These are phyloP conservation scores for Vitis hybrid DNA, from an alignment of 177 flowering plant species.

Conservation along the genomic window DNA sequence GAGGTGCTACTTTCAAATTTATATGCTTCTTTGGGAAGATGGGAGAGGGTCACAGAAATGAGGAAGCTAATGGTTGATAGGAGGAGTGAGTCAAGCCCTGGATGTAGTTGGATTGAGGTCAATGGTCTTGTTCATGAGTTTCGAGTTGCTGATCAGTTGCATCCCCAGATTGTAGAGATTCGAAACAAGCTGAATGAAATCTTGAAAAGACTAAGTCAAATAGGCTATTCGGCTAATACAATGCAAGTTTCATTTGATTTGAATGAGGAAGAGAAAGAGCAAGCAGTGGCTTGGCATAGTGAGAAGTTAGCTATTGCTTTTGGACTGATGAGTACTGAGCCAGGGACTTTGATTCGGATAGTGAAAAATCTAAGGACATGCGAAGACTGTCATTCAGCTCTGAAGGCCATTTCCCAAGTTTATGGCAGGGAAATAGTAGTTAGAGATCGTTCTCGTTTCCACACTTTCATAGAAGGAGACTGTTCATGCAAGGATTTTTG, in stretches of 20 bases:
- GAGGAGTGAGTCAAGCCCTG: conserved; percentile 33
- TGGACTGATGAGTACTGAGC: conserved; percentile 37
- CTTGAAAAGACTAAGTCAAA: conserved; percentile 27
- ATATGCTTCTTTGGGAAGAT: conserved; percentile 48
- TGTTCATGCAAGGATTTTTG: conserved; percentile 56
- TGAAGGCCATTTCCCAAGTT: conserved; percentile 46
- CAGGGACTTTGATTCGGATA: conserved; percentile 40
- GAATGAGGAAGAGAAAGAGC: conserved; percentile 54
- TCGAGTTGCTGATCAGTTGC: conserved; percentile 43
- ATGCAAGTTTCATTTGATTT: conserved; percentile 47
- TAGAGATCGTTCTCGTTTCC: conserved; percentile 49
- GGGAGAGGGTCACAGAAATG: conserved; percentile 42
- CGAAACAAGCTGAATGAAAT: conserved; percentile 36
- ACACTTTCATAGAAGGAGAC: conserved; percentile 42
- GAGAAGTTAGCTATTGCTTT: conserved; percentile 66
- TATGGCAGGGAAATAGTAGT: conserved; percentile 39
- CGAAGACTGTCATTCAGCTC: conserved; percentile 51
- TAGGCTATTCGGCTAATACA: conserved; percentile 41
- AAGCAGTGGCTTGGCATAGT: conserved; percentile 48
- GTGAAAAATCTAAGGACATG: conserved; percentile 55
- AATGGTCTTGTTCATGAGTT: conserved; percentile 46
- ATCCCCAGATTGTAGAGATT: conserved; percentile 40
- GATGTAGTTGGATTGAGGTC: conserved; percentile 58
- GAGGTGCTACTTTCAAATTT: conserved; percentile 49
- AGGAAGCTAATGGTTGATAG: conserved; percentile 34